These are phyloP conservation scores for Lactifluus volemus DNA, from an alignment of 768 basidiomycete species.

Conservation along the genomic window DNA sequence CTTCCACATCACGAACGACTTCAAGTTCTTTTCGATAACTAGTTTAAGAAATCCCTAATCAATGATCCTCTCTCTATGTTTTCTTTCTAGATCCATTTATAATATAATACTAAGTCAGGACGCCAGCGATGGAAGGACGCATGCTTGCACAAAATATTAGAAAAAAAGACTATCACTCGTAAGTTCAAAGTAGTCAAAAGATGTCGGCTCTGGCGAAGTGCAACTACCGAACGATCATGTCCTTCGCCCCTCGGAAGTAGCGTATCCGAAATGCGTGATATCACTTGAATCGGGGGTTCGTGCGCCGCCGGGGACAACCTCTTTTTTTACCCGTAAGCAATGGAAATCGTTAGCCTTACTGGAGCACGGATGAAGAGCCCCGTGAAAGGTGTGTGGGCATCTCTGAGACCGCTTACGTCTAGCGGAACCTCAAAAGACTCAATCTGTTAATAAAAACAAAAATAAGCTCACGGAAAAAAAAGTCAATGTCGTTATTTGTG, in stretches of 20 bases:
- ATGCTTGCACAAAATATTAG: constrained; percentile 78
- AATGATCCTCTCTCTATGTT: background rate
- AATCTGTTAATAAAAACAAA: constrained; percentile 36
- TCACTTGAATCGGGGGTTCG: constrained; percentile 55
- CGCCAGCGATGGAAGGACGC: constrained; percentile 39
- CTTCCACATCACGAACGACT: too few relatives aligned
- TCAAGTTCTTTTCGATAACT: too few relatives aligned
- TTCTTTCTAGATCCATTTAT: background rate
- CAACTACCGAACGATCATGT: constrained; percentile 61
- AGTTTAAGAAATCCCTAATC: too few relatives aligned
- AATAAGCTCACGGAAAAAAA: too few relatives aligned
- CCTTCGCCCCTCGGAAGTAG: constrained; percentile 39
- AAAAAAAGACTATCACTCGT: constrained; percentile 84
- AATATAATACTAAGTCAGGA: background rate
- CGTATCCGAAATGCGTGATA: constrained; percentile 57
- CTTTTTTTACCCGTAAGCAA: constrained; percentile 24
- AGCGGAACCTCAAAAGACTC: constrained; percentile 88
- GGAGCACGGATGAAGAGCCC: constrained; percentile 95
- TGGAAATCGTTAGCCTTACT: constrained; percentile 36
- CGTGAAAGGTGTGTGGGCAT: constrained; percentile 55
- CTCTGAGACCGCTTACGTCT: constrained; percentile 49
- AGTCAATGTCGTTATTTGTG: constrained; percentile 4
- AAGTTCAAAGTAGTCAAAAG: constrained; percentile 84
- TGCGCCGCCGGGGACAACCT: constrained; percentile 53
- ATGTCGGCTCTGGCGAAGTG: constrained; percentile 77